phyloP scores from a whole-genome alignment of 2,329 filamentous ascomycete genomes.

The Exophiala xenobiotica region DNA sequence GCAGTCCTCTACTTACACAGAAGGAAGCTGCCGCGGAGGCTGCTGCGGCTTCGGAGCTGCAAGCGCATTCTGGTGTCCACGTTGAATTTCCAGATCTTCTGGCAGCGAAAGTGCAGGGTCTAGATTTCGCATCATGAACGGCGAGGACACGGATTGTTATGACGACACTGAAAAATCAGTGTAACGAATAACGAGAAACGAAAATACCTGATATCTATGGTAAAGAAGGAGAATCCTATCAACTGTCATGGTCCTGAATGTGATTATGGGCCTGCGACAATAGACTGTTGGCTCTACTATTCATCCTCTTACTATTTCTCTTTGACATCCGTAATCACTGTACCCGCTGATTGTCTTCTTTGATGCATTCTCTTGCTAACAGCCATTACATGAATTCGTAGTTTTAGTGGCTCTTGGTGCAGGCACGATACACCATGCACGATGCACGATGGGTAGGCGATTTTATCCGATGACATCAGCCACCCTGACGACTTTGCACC shows the following conservation, averaged over 20 bases:
- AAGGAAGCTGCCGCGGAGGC: constrained; percentile 4
- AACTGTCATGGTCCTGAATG: too few species aligned
- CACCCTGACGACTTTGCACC: too few species aligned
- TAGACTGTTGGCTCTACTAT: background rate
- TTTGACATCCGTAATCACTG: background rate
- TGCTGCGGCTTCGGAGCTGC: constrained; percentile 5
- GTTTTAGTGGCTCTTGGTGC: too few species aligned
- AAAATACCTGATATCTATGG: too few species aligned
- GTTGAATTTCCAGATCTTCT: constrained; percentile 27
- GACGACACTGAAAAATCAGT: constrained; percentile 14
- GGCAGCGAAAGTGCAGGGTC: constrained; percentile 26
- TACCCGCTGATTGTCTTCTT: too few species aligned
- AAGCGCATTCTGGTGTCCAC: constrained; percentile 24
- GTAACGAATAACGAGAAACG: constrained; percentile 24
- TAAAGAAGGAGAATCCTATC: too few species aligned
- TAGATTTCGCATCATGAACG: constrained; percentile 28
- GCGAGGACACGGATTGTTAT: constrained; percentile 3
- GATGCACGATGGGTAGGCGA: too few species aligned
- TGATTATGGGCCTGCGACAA: background rate
- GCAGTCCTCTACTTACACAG: constrained; percentile 32
- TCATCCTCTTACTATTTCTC: too few species aligned
- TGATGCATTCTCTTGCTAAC: too few species aligned
- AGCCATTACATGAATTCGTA: too few species aligned
- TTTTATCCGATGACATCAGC: too few species aligned
- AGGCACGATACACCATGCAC: too few species aligned